Base-by-base conservation (phyloP, 148 eudicot species). In the Amaranthus hypochondriacus region DNA sequence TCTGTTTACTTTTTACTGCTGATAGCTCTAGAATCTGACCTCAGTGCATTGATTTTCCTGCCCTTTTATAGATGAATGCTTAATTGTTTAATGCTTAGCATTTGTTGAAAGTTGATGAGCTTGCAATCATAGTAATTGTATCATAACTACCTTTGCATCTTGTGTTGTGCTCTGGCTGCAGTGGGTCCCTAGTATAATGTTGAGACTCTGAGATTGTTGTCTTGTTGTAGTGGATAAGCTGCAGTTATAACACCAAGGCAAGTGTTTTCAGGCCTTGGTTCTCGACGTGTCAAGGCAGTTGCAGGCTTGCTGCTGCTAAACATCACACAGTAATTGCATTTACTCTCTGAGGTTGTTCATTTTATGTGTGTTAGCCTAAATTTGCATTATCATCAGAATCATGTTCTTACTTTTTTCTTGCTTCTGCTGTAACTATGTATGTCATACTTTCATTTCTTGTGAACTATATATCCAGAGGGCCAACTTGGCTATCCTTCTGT, bases 401-500 rank as follows among this genome's bases (percentile, higher is more conserved):
- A 13, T 28, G 39, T 28, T 28, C 39, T 28, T 28, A 28, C 39
- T 28, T 28, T 28, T 28, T 28, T 28, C 39, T 62, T 15, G 3
- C 54, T 49, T 63, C 12, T 62, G 0, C 58, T 42, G 15, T 52
- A 39, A 39, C 13, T 18, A 65, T 69, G 15, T 15, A 3, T 43
- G 49, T 28, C 39, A 28, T 28, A 28, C 39, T 28, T 28, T 28
- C 39, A 39, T 75, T 56, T 61, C 46, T 6, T 15, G 9, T 58
- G 21, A 64, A 21, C 21, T 81, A 72, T 28, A 28, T 73, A 9
- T 78, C 56, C 87, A 96, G 97, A 96, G 97, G 99, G 99, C 62
- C 99, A 96, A 81, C 99, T 96, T 79, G 99, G 99, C 62, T 96
- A 92, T 71, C 89, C 99, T 66, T 90, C 97, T 56, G 92, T 96